A percentile compares a stretch with the other conserved stretches of the same genome.
phyloP scores from a whole-genome alignment of 2,329 filamentous ascomycete species.

The Aaosphaeria pasadenensis region DNA sequence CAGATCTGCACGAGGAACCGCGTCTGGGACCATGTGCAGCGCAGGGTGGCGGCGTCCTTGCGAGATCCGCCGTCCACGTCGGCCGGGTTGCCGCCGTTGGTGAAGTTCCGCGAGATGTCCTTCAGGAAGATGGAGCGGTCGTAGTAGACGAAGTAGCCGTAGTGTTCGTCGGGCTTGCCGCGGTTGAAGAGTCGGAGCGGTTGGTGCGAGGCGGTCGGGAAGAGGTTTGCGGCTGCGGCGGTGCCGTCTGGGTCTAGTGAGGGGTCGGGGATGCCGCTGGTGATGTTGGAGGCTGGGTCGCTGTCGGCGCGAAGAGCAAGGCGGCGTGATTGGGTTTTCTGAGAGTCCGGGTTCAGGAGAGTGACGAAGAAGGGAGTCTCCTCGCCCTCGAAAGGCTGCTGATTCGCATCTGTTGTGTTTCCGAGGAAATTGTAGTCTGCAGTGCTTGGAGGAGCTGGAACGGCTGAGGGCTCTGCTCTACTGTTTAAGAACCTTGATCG shows the following conservation, averaged over 20 bases:
- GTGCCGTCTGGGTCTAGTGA: conserved; percentile 65
- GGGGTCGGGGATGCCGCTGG: conserved; percentile 61
- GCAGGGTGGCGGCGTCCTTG: conserved; percentile 44
- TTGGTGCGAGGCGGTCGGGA: conserved; percentile 67
- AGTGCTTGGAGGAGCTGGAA: conserved; percentile 58
- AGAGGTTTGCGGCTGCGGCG: conserved; percentile 67
- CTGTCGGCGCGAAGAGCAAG: conserved; percentile 34
- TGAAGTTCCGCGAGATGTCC: conserved; percentile 51
- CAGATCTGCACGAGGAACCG: conserved; percentile 62
- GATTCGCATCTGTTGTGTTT: conserved; percentile 76
- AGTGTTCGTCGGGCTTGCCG: conserved; percentile 77
- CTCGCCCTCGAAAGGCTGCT: conserved; percentile 73
- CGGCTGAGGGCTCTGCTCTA: conserved; percentile 41
- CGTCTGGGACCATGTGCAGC: conserved; percentile 61
- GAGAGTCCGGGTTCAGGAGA: conserved; percentile 50
- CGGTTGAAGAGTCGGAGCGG: conserved; percentile 84
- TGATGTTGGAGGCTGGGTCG: conserved; percentile 40
- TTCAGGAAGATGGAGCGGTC: conserved; percentile 82
- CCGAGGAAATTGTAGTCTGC: conserved; percentile 79
- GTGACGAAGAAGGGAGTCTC: conserved; percentile 86
- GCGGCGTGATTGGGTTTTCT: conserved; percentile 16
- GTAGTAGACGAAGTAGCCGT: conserved; percentile 92
- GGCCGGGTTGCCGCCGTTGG: conserved; percentile 39
- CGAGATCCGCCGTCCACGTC: conserved; percentile 51
- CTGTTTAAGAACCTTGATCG: conserved; percentile 24